These are phyloP conservation scores for Kodamaea hsintzibuensis DNA, from an alignment of 805 yeast genomes.

Conservation along the genomic window DNA sequence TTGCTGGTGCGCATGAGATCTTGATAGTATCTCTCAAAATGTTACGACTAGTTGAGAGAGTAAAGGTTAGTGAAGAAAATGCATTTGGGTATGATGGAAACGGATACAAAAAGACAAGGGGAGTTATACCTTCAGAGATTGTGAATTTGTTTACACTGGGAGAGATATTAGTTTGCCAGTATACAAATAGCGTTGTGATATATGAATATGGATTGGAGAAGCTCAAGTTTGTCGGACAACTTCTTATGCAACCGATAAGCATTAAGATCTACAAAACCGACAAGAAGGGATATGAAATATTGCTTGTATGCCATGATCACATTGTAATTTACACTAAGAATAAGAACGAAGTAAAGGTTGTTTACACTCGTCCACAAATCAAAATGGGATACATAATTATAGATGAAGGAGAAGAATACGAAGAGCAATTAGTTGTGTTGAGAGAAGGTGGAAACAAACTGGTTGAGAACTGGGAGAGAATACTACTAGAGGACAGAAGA, in stretches of 20 bases:
- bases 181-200: conserved; percentile 5
- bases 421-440: background rate
- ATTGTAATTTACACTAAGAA: conserved; percentile 6
- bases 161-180: background rate
- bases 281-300: background rate
- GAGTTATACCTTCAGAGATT: background rate
- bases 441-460: conserved; percentile 5
- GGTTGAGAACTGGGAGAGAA: conserved; percentile 11
- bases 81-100: background rate
- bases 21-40: background rate
- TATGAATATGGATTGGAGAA: background rate
- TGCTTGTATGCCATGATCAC: conserved; percentile 7
- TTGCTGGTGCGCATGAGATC: background rate
- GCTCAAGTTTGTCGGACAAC: background rate
- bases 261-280: background rate
- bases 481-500: background rate
- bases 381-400: conserved; percentile 1
- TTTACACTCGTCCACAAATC: conserved; percentile 1
- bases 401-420: conserved; percentile 3
- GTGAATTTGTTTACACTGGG: background rate
- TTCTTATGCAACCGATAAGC: background rate
- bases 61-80: background rate
- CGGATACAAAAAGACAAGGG: background rate
- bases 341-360: conserved; percentile 2
- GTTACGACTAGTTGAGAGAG: background rate